Conservation (phyloP, 345 rosid genomes). For the Eucalyptus tenuipes region DNA sequence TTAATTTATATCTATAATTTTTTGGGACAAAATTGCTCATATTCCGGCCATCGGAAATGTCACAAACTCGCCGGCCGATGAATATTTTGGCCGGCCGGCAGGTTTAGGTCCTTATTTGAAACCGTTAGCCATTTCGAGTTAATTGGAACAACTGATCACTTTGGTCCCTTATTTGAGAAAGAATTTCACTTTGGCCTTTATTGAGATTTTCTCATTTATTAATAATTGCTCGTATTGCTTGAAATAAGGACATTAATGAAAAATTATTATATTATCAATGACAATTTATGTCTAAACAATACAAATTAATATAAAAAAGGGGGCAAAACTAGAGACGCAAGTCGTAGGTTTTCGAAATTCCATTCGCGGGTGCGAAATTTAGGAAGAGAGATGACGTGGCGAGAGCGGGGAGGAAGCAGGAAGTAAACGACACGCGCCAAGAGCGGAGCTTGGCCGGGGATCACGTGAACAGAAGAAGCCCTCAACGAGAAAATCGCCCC, state of each 20-base stretch:
- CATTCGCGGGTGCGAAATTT: background rate
- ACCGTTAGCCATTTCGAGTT: no score
- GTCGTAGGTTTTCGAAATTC: background rate
- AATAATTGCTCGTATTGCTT: fast-evolving
- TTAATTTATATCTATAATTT: no score
- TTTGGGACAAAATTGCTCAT: no score
- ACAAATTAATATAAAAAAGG: background rate
- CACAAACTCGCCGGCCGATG: no score
- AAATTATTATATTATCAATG: fast-evolving
- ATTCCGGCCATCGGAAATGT: no score
- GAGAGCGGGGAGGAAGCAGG: background rate
- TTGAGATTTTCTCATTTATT: no score
- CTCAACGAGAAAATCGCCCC: background rate
- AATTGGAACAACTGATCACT: no score
- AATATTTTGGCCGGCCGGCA: no score
- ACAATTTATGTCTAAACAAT: fast-evolving
- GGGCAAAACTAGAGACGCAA: background rate
- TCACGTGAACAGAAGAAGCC: background rate
- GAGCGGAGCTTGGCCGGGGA: background rate
- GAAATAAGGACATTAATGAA: no score
- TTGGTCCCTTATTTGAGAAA: no score
- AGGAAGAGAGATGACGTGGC: background rate
- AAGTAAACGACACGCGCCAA: background rate
- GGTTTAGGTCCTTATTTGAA: no score
- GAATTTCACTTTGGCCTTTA: no score